Conservation (phyloP, 805 yeast species). For the Saturnispora bothae region DNA sequence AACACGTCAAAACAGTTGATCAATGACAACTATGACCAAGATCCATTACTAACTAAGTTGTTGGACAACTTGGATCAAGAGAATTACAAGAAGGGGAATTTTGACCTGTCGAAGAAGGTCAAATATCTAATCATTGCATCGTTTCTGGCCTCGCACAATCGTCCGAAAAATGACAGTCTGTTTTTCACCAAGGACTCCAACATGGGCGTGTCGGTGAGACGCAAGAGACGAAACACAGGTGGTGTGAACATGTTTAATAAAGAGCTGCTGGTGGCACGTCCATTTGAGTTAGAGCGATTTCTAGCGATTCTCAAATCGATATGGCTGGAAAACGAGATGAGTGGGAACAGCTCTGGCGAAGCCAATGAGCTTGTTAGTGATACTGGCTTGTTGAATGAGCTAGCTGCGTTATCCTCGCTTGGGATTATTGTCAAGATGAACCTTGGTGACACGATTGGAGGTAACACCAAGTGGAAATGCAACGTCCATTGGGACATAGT, state of each 20-base stretch:
- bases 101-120: constrained; percentile 47
- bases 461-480: constrained; percentile 69
- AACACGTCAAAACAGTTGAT: constrained; percentile 10
- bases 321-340: constrained; percentile 31
- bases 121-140: constrained; percentile 73
- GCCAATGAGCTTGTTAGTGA: constrained; percentile 19
- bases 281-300: constrained; percentile 69
- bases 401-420: constrained; percentile 28
- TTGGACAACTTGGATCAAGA: constrained; percentile 1
- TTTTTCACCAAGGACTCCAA: constrained; percentile 52
- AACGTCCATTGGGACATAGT: constrained; percentile 62
- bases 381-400: constrained; percentile 29
- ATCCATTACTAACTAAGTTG: background rate
- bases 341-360: too few species aligned
- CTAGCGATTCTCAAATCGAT: constrained; percentile 72
- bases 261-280: constrained; percentile 56
- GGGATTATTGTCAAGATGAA: constrained; percentile 22
- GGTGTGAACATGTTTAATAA: constrained; percentile 26
- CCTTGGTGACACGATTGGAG: constrained; percentile 38
- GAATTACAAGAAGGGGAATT: constrained; percentile 15
- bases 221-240: constrained; percentile 22
- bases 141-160: constrained; percentile 71
- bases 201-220: constrained; percentile 30
- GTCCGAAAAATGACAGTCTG: constrained; percentile 56
- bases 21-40: constrained; percentile 7